These are phyloP conservation scores for Podospora comata DNA, from an alignment of 495 filamentous ascomycete genomes.

Conservation along the genomic window DNA sequence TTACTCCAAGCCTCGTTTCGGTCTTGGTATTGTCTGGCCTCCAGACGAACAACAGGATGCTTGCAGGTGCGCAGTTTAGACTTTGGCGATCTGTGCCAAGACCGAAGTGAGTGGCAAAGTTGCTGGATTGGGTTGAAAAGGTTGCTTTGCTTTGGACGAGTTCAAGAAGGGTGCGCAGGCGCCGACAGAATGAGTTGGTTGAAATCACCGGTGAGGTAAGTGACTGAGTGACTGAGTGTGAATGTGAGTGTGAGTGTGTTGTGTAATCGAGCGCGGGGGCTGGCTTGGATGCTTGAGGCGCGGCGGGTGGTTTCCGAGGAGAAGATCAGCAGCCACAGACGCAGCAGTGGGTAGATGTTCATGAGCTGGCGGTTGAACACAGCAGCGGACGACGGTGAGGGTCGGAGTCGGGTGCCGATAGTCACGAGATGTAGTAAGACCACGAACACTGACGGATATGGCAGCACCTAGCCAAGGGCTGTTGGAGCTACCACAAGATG, in stretches of 20 bases:
- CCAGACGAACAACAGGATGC: not conserved
- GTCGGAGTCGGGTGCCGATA: slow-evolving; percentile 2
- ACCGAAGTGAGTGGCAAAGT: not conserved
- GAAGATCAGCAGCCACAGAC: slow-evolving; percentile 10
- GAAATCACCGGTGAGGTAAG: not conserved
- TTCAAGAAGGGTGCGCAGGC: not conserved
- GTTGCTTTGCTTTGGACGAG: not conserved
- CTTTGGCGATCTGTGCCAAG: not conserved
- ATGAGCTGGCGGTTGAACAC: slow-evolving; percentile 10
- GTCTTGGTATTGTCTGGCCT: not conserved
- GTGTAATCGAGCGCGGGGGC: not conserved
- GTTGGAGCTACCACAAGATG: slow-evolving; percentile 2
- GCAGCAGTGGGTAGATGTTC: not conserved
- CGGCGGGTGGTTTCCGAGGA: slow-evolving; percentile 5
- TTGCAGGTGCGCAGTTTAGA: not conserved
- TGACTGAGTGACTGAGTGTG: not conserved
- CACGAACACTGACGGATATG: slow-evolving; percentile 5
- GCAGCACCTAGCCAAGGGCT: not conserved
- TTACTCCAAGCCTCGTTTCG: not conserved
- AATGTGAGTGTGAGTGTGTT: not conserved
- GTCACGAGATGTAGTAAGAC: slow-evolving; percentile 2
- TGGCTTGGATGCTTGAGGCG: not conserved
- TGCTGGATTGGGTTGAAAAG: not conserved
- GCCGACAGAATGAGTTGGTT: not conserved
- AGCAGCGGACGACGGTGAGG: slow-evolving; percentile 4